Base-by-base conservation (phyloP, 1,284 basidiomycete species). In the Ustilago sp. region DNA sequence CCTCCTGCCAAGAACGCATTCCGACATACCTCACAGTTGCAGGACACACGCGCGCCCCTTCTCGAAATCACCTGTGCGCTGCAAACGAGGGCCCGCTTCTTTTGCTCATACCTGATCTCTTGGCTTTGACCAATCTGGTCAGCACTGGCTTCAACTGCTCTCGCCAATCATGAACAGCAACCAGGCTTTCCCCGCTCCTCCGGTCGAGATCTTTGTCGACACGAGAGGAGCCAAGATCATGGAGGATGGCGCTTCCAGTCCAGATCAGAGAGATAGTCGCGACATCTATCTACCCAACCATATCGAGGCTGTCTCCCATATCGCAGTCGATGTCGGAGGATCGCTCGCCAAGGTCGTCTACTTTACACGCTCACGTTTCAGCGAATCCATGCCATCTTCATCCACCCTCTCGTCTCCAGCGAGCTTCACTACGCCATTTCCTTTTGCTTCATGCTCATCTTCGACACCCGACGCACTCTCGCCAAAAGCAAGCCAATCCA, bases 281-380 rank as follows among this genome's bases (percentile, higher is more conserved):
- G 84, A 84, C 64, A 86, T 86, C 60, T 86, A 85, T 66, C 68
- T 86, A 32, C 84, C 84, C 48, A 86, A 86, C 57, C 81, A 85
- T 53, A 68, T 81, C 59, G 84, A 86, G 56, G 68, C 75, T 31
- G 83, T 86, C n/a, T 84, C 82, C 15, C 83, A 86, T 32, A 86
- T 86, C 43, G 84, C 84, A 41, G 74, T 86, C 19, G 84, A 86
- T 56, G 82, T 99, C 83, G 96, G 97, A 43, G 96, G 96, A 39
- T 98, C 95, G 5, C 89, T 99, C 13, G 96, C 96, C 71, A 99
- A 99, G 87, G 94, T 99, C 64, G 94, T 98, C 81, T 99, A 98
- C 88, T 99, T 99, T 87, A 91, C 93, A 62, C 92, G 74, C 28
- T 70, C 76, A 15, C 70, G 70, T 13, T 74, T 70, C 28, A 41